Evolutionary conservation across 495 filamentous ascomycete species (phyloP).

Genomic region (Aspergillus asperescens): DNA sequence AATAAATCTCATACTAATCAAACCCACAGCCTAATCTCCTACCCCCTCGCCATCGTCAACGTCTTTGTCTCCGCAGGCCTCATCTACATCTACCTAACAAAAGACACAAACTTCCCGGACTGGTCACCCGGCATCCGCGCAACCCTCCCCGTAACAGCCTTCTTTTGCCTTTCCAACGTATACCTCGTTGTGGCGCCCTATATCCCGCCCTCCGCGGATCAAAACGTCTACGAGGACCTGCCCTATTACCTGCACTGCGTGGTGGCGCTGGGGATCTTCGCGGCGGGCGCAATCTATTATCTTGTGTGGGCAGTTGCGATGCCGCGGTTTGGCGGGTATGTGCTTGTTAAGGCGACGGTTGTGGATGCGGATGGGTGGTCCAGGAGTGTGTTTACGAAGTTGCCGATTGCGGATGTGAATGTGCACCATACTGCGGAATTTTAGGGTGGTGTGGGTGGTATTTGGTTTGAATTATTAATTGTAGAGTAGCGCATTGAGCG

Average conservation of each 20-base stretch:
- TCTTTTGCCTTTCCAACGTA: slow-evolving; percentile 53
- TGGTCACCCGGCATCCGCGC: slow-evolving; percentile 34
- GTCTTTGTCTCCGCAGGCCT: slow-evolving; percentile 54
- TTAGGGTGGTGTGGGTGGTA: background rate
- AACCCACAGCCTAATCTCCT: slow-evolving; percentile 53
- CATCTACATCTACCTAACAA: slow-evolving; percentile 51
- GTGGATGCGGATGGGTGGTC: slow-evolving; percentile 54
- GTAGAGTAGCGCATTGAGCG: too few species aligned
- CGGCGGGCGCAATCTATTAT: slow-evolving; percentile 53
- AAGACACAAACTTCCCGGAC: slow-evolving; percentile 32
- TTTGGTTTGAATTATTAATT: background rate
- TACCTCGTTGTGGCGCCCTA: slow-evolving; percentile 61
- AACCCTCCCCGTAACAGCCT: slow-evolving; percentile 43
- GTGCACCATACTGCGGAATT: background rate
- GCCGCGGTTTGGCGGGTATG: slow-evolving; percentile 49
- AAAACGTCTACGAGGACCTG: slow-evolving; percentile 56
- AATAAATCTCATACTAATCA: slow-evolving; percentile 19
- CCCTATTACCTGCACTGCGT: slow-evolving; percentile 62
- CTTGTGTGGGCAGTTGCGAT: slow-evolving; percentile 51
- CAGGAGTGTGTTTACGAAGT: slow-evolving; percentile 31
- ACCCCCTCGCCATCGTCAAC: slow-evolving; percentile 57
- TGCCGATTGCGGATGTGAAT: slow-evolving; percentile 18
- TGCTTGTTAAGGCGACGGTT: slow-evolving; percentile 54
- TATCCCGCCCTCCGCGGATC: slow-evolving; percentile 54
- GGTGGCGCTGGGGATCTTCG: slow-evolving; percentile 52